Conservation (phyloP, 345 rosid species). For the Brassica incana region DNA sequence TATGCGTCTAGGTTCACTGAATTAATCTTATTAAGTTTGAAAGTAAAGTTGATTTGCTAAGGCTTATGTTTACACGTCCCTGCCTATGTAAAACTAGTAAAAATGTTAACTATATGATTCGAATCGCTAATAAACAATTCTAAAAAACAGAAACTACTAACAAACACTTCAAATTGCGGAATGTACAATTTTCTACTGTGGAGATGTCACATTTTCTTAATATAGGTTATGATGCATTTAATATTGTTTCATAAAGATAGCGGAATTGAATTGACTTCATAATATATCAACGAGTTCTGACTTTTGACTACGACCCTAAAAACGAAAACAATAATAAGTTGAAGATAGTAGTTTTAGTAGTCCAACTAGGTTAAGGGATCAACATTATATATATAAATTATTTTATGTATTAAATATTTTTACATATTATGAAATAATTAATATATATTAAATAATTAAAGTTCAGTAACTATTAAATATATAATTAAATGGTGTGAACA, state of each 20-base stretch:
- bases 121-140: background rate
- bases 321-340: background rate
- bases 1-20: constrained; percentile 39
- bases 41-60: constrained; percentile 8
- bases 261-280: background rate
- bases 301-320: background rate
- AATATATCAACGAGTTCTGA: background rate
- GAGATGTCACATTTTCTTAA: too few species aligned
- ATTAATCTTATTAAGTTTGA: constrained; percentile 9
- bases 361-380: background rate
- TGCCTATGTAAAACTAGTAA: background rate
- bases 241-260: background rate
- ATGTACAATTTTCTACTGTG: background rate
- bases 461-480: too few species aligned
- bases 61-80: background rate
- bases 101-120: constrained; percentile 1
- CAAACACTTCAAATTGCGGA: constrained; percentile 5
- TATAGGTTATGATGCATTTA: too few species aligned
- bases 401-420: too few species aligned
- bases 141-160: background rate
- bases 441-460: too few species aligned
- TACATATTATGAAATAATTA: too few species aligned
- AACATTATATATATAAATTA: too few species aligned
- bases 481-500: too few species aligned
- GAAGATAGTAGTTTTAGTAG: background rate